A percentile compares a stretch with the other conserved stretches of the same genome.
phyloP scores from a whole-genome alignment of 2,329 filamentous ascomycete genomes.

The Aspergillus clavatus region DNA sequence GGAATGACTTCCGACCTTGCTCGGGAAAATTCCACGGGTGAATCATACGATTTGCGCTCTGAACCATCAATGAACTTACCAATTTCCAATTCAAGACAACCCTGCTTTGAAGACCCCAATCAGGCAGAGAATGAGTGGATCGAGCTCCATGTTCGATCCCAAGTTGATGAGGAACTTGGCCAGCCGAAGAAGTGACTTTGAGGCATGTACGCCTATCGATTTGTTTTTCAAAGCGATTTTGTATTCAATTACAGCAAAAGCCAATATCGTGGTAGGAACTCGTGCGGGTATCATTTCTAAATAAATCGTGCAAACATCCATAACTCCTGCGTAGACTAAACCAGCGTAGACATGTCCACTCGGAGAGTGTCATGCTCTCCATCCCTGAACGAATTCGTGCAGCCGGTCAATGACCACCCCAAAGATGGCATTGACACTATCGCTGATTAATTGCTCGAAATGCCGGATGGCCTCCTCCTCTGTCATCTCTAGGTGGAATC shows the following conservation, averaged over 20 bases:
- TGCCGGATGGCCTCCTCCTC: slow-evolving; percentile 89
- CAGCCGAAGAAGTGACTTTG: slow-evolving; percentile 4
- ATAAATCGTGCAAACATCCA: neutral
- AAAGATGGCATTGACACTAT: slow-evolving; percentile 82
- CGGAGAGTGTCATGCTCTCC: slow-evolving; percentile 57
- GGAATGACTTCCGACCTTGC: too few relatives aligned
- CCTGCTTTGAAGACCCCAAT: too few relatives aligned
- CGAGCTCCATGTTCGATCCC: slow-evolving; percentile 15
- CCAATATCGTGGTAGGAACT: neutral
- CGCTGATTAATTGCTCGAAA: slow-evolving; percentile 84
- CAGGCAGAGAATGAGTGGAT: slow-evolving; percentile 19
- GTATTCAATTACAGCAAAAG: too few relatives aligned
- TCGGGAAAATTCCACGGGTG: too few relatives aligned
- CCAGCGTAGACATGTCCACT: neutral
- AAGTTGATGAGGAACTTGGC: slow-evolving; percentile 20
- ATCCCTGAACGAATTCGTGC: slow-evolving; percentile 89
- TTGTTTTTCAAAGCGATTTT: too few relatives aligned
- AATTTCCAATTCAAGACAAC: too few relatives aligned
- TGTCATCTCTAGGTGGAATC: slow-evolving; percentile 84
- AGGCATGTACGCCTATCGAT: too few relatives aligned
- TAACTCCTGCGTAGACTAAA: neutral
- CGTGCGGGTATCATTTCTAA: too few relatives aligned
- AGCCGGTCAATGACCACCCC: slow-evolving; percentile 92
- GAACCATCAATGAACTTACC: too few relatives aligned
- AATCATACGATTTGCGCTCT: too few relatives aligned